Conservation (phyloP, 2,329 filamentous ascomycete species). For the Trichothecium sympodiale region DNA sequence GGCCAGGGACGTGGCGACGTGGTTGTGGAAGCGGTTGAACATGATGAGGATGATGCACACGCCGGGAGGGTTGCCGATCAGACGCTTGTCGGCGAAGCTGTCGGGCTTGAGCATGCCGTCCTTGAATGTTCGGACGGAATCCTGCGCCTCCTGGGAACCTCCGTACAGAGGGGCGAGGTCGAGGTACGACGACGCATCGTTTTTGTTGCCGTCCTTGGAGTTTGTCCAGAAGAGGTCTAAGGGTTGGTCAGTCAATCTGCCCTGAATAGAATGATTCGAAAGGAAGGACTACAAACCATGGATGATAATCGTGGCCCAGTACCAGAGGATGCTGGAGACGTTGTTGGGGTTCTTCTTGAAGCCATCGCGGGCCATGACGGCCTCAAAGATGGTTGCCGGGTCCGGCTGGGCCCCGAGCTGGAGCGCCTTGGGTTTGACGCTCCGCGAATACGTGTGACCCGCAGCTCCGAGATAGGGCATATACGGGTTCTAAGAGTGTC, state of each 20-base stretch:
- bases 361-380: constrained; percentile 40
- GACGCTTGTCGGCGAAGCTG: constrained; percentile 57
- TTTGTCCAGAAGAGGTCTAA: constrained; percentile 62
- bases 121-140: constrained; percentile 57
- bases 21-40: constrained; percentile 81
- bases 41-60: constrained; percentile 63
- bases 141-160: constrained; percentile 54
- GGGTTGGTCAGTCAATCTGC: neutral
- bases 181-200: constrained; percentile 61
- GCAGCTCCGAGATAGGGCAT: constrained; percentile 57
- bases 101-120: constrained; percentile 65
- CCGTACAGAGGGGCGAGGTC: constrained; percentile 65
- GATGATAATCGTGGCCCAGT: constrained; percentile 64
- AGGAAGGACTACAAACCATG: constrained; percentile 36
- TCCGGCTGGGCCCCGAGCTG: constrained; percentile 58
- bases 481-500: constrained; percentile 42
- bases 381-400: constrained; percentile 50
- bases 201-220: constrained; percentile 43
- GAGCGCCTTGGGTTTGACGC: constrained; percentile 46
- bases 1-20: constrained; percentile 67
- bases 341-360: constrained; percentile 57
- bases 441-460: constrained; percentile 55
- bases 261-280: neutral
- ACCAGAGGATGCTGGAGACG: constrained; percentile 60
- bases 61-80: constrained; percentile 61